Conservation (phyloP, 225 moss, liverwort and hornwort species). For the Pseudisothecium myosuroides region DNA sequence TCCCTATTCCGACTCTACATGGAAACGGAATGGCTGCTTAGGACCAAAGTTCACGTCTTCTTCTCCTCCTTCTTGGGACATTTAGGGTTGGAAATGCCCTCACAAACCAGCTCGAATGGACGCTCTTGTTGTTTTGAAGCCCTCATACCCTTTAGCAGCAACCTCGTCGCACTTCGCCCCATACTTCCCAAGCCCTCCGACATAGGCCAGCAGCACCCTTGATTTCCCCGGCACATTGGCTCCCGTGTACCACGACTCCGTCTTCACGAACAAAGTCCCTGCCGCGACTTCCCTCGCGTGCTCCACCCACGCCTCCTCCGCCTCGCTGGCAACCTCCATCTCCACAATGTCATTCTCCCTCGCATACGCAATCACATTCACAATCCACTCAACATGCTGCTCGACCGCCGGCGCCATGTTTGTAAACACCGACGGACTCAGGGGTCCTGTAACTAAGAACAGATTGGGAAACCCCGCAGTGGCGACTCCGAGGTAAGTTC, state of each 20-base stretch:
- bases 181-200: background rate
- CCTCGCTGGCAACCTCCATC: background rate
- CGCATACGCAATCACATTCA: background rate
- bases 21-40: background rate
- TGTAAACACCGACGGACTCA: background rate
- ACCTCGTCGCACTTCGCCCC: background rate
- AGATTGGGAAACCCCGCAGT: constrained; percentile 18
- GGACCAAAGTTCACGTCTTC: background rate
- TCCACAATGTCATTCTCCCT: background rate
- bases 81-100: background rate
- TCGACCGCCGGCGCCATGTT: background rate
- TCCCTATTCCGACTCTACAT: background rate
- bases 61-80: background rate
- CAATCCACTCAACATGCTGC: constrained; percentile 22
- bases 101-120: too few relatives aligned
- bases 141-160: background rate
- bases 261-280: background rate
- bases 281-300: background rate
- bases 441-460: background rate
- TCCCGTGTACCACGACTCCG: constrained; percentile 3
- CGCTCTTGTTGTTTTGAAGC: background rate
- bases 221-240: constrained; percentile 12
- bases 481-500: background rate
- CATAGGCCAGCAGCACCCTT: background rate
- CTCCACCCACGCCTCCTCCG: constrained; percentile 16